Conservation (phyloP, 2,329 filamentous ascomycete species). For the Epichloe elymi region DNA sequence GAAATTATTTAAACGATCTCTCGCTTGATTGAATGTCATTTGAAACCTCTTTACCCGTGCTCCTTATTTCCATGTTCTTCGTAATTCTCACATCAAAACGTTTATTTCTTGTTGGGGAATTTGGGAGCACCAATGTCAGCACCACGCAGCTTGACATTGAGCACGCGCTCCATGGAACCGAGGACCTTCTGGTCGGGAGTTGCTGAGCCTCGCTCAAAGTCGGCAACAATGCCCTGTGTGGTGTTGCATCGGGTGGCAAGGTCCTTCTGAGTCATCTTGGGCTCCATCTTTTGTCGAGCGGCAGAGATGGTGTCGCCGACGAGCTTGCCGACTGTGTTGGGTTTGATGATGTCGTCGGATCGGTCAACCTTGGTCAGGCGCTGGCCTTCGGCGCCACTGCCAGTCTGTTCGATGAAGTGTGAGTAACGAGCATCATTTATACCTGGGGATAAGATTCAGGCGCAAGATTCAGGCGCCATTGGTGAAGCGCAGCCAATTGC, state of each 20-base stretch:
- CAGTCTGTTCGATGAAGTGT: conserved; percentile 12
- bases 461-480: too few species aligned
- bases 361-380: conserved; percentile 96
- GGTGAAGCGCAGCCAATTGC: neutral
- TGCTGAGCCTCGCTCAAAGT: conserved; percentile 72
- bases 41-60: neutral
- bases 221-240: conserved; percentile 63
- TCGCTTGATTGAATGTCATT: conserved; percentile 2
- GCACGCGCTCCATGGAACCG: conserved; percentile 61
- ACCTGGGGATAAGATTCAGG: neutral
- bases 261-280: conserved; percentile 92
- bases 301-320: conserved; percentile 76
- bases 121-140: conserved; percentile 73
- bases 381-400: conserved; percentile 56
- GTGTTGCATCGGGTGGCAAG: conserved; percentile 82
- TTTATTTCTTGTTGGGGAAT: conserved; percentile 57
- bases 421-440: conserved; percentile 3
- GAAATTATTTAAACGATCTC: neutral
- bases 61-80: neutral
- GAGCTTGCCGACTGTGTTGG: conserved; percentile 71
- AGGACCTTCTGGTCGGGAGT: conserved; percentile 76
- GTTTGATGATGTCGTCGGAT: conserved; percentile 93
- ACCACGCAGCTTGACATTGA: conserved; percentile 81
- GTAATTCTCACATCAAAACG: neutral
- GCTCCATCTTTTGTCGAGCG: conserved; percentile 66